phyloP scores from a whole-genome alignment of 108 stramenopile species.

The Discostella pseudostelligera region DNA sequence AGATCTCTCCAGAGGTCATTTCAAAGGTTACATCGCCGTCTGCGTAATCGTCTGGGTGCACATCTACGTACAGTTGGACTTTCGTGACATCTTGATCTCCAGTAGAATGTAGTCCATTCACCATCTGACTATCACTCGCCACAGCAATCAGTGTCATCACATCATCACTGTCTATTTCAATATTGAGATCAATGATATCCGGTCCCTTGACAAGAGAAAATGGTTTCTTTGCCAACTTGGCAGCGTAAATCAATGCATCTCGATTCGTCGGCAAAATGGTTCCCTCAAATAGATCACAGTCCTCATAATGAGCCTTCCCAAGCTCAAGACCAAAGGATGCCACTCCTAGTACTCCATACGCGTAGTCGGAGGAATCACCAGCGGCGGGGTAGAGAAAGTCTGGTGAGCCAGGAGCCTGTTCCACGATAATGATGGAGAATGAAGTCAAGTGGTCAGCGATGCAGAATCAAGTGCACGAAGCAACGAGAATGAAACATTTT shows the following conservation, averaged over 20 bases:
- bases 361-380: conserved; percentile 43
- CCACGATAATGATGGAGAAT: neutral
- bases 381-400: conserved; percentile 24
- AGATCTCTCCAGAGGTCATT: conserved; percentile 13
- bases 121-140: conserved; percentile 36
- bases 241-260: conserved; percentile 43
- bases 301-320: conserved; percentile 49
- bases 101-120: conserved; percentile 18
- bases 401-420: conserved; percentile 11
- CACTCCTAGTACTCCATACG: conserved; percentile 51
- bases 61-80: conserved; percentile 27
- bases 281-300: conserved; percentile 48
- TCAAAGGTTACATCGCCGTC: conserved; percentile 19
- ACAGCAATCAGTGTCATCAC: conserved; percentile 19
- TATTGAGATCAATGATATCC: conserved; percentile 29
- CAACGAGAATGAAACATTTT: neutral
- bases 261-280: conserved; percentile 31
- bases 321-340: conserved; percentile 54
- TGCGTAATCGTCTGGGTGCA: conserved; percentile 28
- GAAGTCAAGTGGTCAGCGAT: too few relatives aligned
- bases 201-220: conserved; percentile 48
- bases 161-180: conserved; percentile 5
- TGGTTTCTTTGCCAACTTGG: conserved; percentile 40
- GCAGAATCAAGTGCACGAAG: too few relatives aligned
- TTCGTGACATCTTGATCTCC: conserved; percentile 31